These are phyloP conservation scores for Fagus crenata DNA, from an alignment of 306 rosid species.

Conservation along the genomic window DNA sequence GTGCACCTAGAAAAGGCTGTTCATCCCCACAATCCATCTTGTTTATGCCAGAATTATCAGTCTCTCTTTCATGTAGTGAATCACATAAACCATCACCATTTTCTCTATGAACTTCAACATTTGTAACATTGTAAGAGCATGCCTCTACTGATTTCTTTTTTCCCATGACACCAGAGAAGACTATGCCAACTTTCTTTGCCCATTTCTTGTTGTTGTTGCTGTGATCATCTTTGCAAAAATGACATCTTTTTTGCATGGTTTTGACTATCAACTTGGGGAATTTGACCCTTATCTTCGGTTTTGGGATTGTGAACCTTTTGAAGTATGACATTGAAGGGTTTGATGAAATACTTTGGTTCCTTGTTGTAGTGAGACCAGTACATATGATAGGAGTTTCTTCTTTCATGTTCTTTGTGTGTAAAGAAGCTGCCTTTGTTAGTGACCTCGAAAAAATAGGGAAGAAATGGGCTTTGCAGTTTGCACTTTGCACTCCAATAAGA, in stretches of 20 bases:
- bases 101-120: not conserved
- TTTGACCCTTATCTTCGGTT: conserved; percentile 34
- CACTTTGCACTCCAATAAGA: too few relatives aligned
- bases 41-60: too few relatives aligned
- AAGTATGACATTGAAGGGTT: conserved; percentile 18
- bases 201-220: conserved; percentile 15
- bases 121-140: not conserved
- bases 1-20: conserved; percentile 11
- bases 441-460: not conserved
- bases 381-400: not conserved
- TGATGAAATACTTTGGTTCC: not conserved
- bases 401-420: not conserved
- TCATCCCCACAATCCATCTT: not conserved
- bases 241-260: conserved; percentile 34
- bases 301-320: conserved; percentile 22
- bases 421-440: too few relatives aligned
- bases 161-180: conserved; percentile 26
- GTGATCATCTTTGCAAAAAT: not conserved
- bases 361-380: not conserved
- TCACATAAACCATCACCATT: too few relatives aligned
- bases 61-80: too few relatives aligned
- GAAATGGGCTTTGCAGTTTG: conserved; percentile 14
- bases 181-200: conserved; percentile 16
- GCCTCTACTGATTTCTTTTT: conserved; percentile 27
- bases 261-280: conserved; percentile 36